phyloP scores from a whole-genome alignment of 1,139 yeast species.

The Candida tetrigidarum region DNA sequence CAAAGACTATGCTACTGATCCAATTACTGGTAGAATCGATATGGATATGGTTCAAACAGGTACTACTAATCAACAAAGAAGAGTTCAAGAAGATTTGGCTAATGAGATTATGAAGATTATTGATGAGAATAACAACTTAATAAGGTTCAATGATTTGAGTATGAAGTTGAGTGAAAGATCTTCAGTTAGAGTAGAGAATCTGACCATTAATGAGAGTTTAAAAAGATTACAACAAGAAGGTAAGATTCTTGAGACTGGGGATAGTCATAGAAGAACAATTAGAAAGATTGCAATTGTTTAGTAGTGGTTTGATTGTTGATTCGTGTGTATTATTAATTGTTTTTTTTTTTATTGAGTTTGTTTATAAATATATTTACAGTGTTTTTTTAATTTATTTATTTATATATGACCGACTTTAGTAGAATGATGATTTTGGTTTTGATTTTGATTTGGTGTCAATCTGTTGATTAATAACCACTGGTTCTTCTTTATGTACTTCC shows the following conservation, averaged over 20 bases:
- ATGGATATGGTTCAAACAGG: constrained; percentile 98
- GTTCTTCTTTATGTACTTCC: background rate
- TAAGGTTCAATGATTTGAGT: constrained; percentile 65
- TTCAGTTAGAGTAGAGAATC: constrained; percentile 68
- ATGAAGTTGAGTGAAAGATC: constrained; percentile 70
- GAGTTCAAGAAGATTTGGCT: constrained; percentile 73
- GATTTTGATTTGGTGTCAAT: background rate
- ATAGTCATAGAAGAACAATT: constrained; percentile 70
- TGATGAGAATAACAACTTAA: constrained; percentile 45
- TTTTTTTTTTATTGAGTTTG: background rate
- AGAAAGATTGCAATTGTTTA: constrained; percentile 45
- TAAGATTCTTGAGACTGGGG: constrained; percentile 71
- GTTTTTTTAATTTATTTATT: no score
- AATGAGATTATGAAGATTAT: constrained; percentile 58
- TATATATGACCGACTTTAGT: background rate
- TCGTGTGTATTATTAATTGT: constrained; percentile 4
- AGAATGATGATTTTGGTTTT: constrained; percentile 1
- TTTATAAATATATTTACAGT: constrained; percentile 1
- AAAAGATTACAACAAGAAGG: constrained; percentile 79
- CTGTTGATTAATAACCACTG: background rate
- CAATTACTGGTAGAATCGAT: constrained; percentile 93
- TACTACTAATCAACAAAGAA: constrained; percentile 86
- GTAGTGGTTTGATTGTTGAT: background rate
- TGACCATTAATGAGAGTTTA: constrained; percentile 70
- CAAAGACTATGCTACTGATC: constrained; percentile 98